Evolutionary conservation across 495 filamentous ascomycete genomes (phyloP), one percentile per base, ranked within the genome.

Genomic region (Jackrogersella minutella): DNA sequence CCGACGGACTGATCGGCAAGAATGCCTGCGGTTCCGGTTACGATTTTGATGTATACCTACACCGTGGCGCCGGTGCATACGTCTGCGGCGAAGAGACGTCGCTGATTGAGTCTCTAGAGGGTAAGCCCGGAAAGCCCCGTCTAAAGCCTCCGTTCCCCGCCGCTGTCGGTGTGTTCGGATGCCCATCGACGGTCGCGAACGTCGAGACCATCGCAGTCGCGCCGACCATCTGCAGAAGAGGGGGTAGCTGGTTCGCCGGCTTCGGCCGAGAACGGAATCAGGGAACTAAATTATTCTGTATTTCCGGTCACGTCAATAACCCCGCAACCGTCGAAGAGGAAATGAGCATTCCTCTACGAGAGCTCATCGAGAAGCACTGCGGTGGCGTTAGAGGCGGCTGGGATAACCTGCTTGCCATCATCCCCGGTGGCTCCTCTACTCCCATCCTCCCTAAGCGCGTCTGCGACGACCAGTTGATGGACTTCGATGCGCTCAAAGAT

Each of bases 231-330:
- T 92, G 93, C 81, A 90, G 95, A 64, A 88, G 95, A 73, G 95
- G 95, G 65, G 89, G 87, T 47, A 90, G 70, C 79, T 99, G 95
- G 95, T 99, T 99, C 79, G 90, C 89, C 51, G 81, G 81, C 13
- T 97, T 98, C 74, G 95, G 95, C 31, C 93, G 95, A 59, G 93
- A 97, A 80, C 89, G 93, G 68, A 99, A 99, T 80, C 82, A 89
- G 57, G 95, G 95, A 75, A 99, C 95, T 41, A 99, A 99, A 84
- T 88, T 99, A 33, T 99, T 90, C 87, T 97, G 93, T 81, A 97
- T 99, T 79, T 97, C 93, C 33, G 95, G 95, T 21, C 92, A 98
- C 78, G 95, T 99, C 82, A 98, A 98, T 86, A 96, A 98, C 83
- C 95, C 95, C 49, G 90, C 86, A 77, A 98, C 96, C 7, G 94